phyloP scores from a whole-genome alignment of 2,329 filamentous ascomycete genomes.

The Aschersonia sp. region DNA sequence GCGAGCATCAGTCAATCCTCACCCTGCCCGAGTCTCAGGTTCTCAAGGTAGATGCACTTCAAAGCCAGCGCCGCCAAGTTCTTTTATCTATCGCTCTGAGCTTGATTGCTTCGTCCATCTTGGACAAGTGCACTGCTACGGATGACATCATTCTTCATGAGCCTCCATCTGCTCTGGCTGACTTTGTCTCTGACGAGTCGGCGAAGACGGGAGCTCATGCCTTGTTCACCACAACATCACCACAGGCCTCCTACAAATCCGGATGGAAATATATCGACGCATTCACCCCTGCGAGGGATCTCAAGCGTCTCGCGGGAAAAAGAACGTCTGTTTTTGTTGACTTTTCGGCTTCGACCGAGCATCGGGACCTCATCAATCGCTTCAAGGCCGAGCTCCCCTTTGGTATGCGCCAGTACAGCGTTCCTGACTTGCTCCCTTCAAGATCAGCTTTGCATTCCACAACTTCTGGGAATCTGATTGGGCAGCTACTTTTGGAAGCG shows the following conservation, averaged over 20 bases:
- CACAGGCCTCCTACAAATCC: neutral
- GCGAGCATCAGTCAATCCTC: neutral
- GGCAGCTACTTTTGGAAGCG: neutral
- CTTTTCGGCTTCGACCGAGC: neutral
- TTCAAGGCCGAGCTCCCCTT: neutral
- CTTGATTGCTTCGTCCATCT: neutral
- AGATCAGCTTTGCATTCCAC: neutral
- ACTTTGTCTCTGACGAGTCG: neutral
- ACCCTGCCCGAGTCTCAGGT: neutral
- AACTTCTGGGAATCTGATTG: neutral
- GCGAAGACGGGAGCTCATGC: neutral
- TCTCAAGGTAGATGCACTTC: neutral
- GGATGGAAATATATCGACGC: neutral
- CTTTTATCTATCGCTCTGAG: neutral
- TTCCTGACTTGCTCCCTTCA: neutral
- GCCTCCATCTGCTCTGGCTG: neutral
- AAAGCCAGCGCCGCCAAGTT: neutral
- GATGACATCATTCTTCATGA: neutral
- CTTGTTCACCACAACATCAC: neutral
- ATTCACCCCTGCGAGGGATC: neutral
- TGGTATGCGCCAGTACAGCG: neutral
- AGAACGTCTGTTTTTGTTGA: neutral
- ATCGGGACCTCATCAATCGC: neutral
- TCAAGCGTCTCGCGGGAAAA: neutral
- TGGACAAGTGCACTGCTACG: neutral